Conservation (phyloP, 108 stramenopile species). For the Aurantiochytrium sp. region DNA sequence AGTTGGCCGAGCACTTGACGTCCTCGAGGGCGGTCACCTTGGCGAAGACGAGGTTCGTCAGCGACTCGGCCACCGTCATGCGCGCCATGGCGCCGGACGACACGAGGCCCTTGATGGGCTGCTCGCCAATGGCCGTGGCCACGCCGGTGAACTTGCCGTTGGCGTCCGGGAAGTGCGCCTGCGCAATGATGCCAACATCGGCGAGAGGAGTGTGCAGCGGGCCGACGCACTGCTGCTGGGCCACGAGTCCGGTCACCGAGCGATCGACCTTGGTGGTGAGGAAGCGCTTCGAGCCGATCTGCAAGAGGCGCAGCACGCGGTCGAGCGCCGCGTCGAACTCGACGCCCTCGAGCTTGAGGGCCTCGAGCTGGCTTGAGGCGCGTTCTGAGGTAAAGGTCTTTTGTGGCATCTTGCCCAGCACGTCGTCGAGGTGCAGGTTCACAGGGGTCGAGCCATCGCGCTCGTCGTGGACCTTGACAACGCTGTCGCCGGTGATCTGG, state of each 20-base stretch:
- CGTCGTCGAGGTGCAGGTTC: constrained; percentile 88
- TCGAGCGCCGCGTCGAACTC: constrained; percentile 61
- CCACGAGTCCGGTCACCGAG: constrained; percentile 93
- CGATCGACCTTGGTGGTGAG: constrained; percentile 98
- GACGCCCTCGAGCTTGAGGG: constrained; percentile 65
- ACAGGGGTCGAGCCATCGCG: constrained; percentile 82
- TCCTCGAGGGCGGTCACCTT: constrained; percentile 82
- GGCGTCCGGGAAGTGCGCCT: constrained; percentile 77
- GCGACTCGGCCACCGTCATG: constrained; percentile 92
- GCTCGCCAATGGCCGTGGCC: constrained; percentile 92
- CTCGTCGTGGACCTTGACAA: constrained; percentile 85
- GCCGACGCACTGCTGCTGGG: constrained; percentile 99
- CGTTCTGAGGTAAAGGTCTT: constrained; percentile 75
- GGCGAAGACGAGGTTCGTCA: constrained; percentile 98
- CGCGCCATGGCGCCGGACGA: constrained; percentile 88
- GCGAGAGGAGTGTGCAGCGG: constrained; percentile 93
- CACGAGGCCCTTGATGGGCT: constrained; percentile 91
- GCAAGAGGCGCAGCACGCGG: constrained; percentile 84
- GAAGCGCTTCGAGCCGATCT: constrained; percentile 97
- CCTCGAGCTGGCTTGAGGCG: constrained; percentile 45
- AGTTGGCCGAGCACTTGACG: constrained; percentile 93
- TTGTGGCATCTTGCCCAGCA: constrained; percentile 95
- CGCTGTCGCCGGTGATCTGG: constrained; percentile 81
- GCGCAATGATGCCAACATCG: constrained; percentile 89
- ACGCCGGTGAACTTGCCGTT: constrained; percentile 70